Conservation (phyloP, 352 stramenopile species). For the Phytopythium oedochilum region DNA sequence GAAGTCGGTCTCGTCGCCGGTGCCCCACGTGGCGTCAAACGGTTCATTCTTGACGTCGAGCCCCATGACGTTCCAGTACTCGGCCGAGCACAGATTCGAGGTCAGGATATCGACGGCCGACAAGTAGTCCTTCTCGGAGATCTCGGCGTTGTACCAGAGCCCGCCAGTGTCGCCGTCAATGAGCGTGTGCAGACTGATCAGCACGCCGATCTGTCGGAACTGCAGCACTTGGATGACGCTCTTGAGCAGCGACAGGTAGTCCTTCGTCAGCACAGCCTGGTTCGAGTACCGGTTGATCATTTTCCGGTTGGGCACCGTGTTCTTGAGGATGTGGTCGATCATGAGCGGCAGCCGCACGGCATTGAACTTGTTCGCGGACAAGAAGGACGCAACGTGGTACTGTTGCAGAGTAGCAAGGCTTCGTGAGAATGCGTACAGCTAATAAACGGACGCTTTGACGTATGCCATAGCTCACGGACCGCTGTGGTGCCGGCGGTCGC, state of each 20-base stretch:
- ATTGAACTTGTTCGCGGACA: conserved; percentile 39
- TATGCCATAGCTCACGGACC: neutral
- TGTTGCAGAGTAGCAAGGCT: neutral
- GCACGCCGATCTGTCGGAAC: conserved; percentile 27
- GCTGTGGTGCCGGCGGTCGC: conserved; percentile 17
- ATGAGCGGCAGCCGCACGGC: conserved; percentile 23
- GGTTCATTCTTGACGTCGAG: conserved; percentile 42
- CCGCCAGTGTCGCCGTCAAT: conserved; percentile 17
- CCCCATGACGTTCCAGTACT: conserved; percentile 38
- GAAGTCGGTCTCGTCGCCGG: conserved; percentile 16
- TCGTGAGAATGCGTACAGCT: neutral
- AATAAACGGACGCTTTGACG: too few species aligned
- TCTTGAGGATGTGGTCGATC: conserved; percentile 24
- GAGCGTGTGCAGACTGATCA: conserved; percentile 44
- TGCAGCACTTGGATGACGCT: conserved; percentile 22
- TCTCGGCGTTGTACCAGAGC: conserved; percentile 34
- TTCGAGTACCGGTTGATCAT: conserved; percentile 29
- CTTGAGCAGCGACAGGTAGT: conserved; percentile 27
- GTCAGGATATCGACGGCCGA: conserved; percentile 42
- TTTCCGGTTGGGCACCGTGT: conserved; percentile 13
- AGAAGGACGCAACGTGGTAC: conserved; percentile 31
- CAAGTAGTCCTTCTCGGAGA: conserved; percentile 34
- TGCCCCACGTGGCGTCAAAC: conserved; percentile 25
- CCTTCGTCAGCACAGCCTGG: conserved; percentile 20
- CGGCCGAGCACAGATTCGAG: conserved; percentile 32